A percentile compares a stretch with the other conserved stretches of the same genome.
Evolutionary conservation across 768 basidiomycete species (phyloP).

Genomic region (Porpolomopsis calyptriformis): DNA sequence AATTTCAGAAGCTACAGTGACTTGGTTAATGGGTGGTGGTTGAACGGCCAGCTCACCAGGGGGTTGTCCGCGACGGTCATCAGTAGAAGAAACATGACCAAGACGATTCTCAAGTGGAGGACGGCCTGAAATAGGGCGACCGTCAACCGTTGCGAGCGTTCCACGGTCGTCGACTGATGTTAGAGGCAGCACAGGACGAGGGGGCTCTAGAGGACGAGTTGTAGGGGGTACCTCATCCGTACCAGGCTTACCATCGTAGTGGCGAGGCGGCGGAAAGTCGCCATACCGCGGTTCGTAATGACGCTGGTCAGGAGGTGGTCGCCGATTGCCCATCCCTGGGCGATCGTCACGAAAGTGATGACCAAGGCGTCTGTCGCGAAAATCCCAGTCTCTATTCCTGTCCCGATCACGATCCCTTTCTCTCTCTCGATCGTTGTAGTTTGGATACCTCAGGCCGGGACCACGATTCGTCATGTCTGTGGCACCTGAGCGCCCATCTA

Average conservation of each 20-base stretch:
- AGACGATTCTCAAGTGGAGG: conserved; percentile 22
- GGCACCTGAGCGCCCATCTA: conserved; percentile 12
- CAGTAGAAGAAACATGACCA: conserved; percentile 16
- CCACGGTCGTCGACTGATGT: conserved; percentile 13
- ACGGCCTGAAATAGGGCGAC: conserved; percentile 12
- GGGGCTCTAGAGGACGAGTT: conserved; percentile 22
- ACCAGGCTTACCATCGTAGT: conserved; percentile 14
- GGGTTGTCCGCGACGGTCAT: conserved; percentile 24
- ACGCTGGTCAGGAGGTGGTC: conserved; percentile 36
- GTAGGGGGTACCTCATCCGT: conserved; percentile 14
- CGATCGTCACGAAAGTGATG: conserved; percentile 20
- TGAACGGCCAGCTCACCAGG: conserved; percentile 7
- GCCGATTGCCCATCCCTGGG: conserved; percentile 22
- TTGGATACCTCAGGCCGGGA: conserved; percentile 20
- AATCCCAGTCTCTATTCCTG: conserved; percentile 15
- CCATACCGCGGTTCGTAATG: conserved; percentile 38
- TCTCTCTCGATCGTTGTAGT: conserved; percentile 24
- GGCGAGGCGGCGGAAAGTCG: conserved; percentile 14
- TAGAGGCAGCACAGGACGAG: conserved; percentile 6
- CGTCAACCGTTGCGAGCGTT: conserved; percentile 12
- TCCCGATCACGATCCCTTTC: conserved; percentile 30
- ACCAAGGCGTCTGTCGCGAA: conserved; percentile 27
- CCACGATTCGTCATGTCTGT: conserved; percentile 12
- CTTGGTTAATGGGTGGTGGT: conserved; percentile 6
- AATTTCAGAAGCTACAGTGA: conserved; percentile 7